These are phyloP conservation scores for Clavispora fructus DNA, from an alignment of 805 yeast genomes.

Conservation along the genomic window DNA sequence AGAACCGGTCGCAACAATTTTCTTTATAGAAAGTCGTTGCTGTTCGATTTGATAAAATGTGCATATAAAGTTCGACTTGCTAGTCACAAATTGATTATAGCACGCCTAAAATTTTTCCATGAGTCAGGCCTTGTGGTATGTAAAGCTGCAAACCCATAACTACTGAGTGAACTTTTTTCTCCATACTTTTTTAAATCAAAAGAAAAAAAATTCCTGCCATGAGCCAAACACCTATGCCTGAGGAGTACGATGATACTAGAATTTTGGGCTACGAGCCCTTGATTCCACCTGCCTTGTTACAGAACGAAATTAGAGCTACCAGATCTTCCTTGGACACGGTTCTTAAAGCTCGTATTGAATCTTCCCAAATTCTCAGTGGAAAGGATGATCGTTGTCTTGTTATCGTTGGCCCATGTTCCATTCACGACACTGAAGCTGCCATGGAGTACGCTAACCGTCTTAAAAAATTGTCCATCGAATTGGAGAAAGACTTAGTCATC, in stretches of 20 bases:
- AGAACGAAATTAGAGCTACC: conserved; percentile 74
- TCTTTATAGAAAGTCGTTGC: background rate
- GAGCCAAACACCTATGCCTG: conserved; percentile 50
- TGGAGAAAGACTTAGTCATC: conserved; percentile 71
- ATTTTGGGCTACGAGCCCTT: conserved; percentile 89
- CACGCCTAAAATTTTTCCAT: conserved; percentile 15
- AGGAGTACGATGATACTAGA: conserved; percentile 71
- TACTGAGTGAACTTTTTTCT: background rate
- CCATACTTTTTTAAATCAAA: background rate
- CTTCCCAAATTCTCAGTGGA: conserved; percentile 70
- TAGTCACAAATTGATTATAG: conserved; percentile 3
- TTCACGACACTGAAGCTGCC: conserved; percentile 92
- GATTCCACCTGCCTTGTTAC: conserved; percentile 90
- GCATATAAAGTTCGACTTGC: background rate
- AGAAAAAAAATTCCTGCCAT: conserved; percentile 8
- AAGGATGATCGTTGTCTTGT: conserved; percentile 82
- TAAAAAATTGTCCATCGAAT: conserved; percentile 50
- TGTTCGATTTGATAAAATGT: background rate
- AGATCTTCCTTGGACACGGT: conserved; percentile 57
- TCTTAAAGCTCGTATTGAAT: conserved; percentile 68
- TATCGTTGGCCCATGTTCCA: conserved; percentile 95
- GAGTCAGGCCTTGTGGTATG: conserved; percentile 6
- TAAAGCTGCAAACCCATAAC: background rate
- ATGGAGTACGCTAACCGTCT: conserved; percentile 76
- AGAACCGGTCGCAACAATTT: background rate